These are phyloP conservation scores for Blastobotrys americana DNA, from an alignment of 805 yeast species.

Conservation along the genomic window DNA sequence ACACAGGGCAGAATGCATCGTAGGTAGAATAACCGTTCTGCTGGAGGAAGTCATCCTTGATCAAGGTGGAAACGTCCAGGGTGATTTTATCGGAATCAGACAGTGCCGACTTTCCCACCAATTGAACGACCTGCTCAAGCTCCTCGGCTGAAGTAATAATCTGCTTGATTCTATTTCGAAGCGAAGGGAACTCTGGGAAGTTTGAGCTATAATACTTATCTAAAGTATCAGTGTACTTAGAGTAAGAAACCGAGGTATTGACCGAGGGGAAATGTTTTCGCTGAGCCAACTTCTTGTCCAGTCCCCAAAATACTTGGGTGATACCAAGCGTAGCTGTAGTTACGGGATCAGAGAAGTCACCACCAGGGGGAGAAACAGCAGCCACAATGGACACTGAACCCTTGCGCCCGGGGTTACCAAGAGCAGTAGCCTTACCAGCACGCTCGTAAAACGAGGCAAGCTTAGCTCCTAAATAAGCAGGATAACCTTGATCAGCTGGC, in stretches of 20 bases:
- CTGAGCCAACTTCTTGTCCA: slow-evolving; percentile 97
- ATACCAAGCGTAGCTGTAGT: slow-evolving; percentile 98
- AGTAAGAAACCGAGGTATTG: slow-evolving; percentile 92
- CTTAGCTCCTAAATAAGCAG: slow-evolving; percentile 98
- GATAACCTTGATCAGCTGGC: slow-evolving; percentile 99
- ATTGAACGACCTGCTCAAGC: slow-evolving; percentile 97
- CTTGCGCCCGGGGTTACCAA: slow-evolving; percentile 92
- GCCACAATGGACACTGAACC: slow-evolving; percentile 99
- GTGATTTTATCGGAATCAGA: slow-evolving; percentile 96
- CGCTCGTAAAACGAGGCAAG: slow-evolving; percentile 98
- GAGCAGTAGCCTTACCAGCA: slow-evolving; percentile 93
- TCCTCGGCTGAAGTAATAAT: slow-evolving; percentile 96
- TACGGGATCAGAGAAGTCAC: slow-evolving; percentile 99
- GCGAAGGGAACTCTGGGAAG: slow-evolving; percentile 84
- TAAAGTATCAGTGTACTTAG: slow-evolving; percentile 87
- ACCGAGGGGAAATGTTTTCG: slow-evolving; percentile 99
- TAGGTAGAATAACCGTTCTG: slow-evolving; percentile 98
- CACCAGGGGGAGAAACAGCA: slow-evolving; percentile 99
- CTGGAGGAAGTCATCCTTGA: slow-evolving; percentile 97
- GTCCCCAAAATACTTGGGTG: slow-evolving; percentile 99
- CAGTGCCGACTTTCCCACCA: slow-evolving; percentile 96
- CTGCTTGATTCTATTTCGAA: slow-evolving; percentile 90
- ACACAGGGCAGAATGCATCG: slow-evolving; percentile 98
- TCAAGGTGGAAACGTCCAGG: slow-evolving; percentile 80
- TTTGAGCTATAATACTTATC: slow-evolving; percentile 75